Base-by-base conservation (phyloP, 2,329 filamentous ascomycete species). In the Paracamarosporium sp. region DNA sequence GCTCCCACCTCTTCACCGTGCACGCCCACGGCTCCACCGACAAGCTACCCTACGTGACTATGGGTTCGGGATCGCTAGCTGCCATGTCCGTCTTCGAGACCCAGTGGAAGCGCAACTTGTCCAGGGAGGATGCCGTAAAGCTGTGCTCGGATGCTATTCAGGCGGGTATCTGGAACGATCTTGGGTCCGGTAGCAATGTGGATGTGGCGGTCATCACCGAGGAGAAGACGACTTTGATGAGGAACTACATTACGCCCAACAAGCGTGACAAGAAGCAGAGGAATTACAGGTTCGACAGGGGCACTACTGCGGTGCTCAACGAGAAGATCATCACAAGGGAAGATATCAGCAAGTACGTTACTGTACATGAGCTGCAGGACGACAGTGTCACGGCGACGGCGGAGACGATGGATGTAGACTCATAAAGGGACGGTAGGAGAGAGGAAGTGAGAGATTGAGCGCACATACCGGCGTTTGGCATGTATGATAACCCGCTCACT, bases 51-150 rank as follows among this genome's bases (percentile, higher is more conserved):
- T 99, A 99, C 79, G 96, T 99, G 67, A 99, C 96, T 65, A 99
- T 99, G 95, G 95, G 95, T 53, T 96, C 91, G 24, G 95, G 95
- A 64, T 97, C 92, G 46, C 83, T 99, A 66, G 95, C 95, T 27
- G 95, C 95, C 75, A 99, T 99, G 95, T 92, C 91, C 30, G 91
- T 99, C 50, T 99, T 99, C 75, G 95, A 99, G 84, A 96, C 93
- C 48, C 89, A 90, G 80, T 99, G 96, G 96, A 92, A 93, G 85
- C 82, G 87, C 7, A 81, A 88, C 60, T 78, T 97, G 76, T 90
- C 86, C 63, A 84, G 87, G 68, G 90, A 96, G 35, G 91, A 91
- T 48, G 93, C 93, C n/a, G 83, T 97, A 58, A 88, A 89, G 73
- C 83, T 97, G 62, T 89, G 89, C 74, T 86, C 90, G 55, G 89